phyloP scores from a whole-genome alignment of 768 basidiomycete species.

The Phaffia tasmanica region DNA sequence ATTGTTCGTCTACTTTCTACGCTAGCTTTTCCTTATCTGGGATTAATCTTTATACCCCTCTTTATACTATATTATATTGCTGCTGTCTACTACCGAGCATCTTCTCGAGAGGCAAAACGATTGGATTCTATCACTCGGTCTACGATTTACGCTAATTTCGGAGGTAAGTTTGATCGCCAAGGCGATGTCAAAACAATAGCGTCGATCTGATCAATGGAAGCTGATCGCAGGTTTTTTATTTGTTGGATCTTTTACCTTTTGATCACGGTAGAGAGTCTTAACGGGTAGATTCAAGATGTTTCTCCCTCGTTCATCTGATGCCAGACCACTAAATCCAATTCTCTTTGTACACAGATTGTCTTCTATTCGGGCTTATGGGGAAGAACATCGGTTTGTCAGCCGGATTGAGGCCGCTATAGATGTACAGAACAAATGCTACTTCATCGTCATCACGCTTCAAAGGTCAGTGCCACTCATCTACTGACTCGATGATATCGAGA shows the following conservation, averaged over 20 bases:
- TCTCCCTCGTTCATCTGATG: slow-evolving; percentile 41
- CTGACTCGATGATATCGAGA: background rate
- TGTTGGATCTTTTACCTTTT: slow-evolving; percentile 58
- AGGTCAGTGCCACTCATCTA: background rate
- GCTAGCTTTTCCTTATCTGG: slow-evolving; percentile 16
- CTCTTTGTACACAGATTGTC: slow-evolving; percentile 10
- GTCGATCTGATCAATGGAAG: slow-evolving; percentile 34
- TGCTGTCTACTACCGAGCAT: slow-evolving; percentile 71
- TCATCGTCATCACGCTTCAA: slow-evolving; percentile 27
- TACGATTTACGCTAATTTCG: background rate
- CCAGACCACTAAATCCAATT: background rate
- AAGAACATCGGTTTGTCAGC: slow-evolving; percentile 57
- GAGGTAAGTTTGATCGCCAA: background rate
- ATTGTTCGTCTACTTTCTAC: no score
- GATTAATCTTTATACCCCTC: slow-evolving; percentile 12
- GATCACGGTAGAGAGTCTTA: slow-evolving; percentile 89
- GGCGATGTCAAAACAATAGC: slow-evolving; percentile 40
- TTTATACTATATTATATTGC: slow-evolving; percentile 53
- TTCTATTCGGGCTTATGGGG: slow-evolving; percentile 81
- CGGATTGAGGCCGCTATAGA: slow-evolving; percentile 16
- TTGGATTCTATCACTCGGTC: slow-evolving; percentile 27
- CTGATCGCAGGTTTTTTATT: background rate
- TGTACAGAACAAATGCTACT: slow-evolving; percentile 58
- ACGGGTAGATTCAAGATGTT: slow-evolving; percentile 43
- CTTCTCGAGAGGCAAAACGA: slow-evolving; percentile 71